Conservation (phyloP, 352 stramenopile genomes). For the Thalassiosira delicatula region DNA sequence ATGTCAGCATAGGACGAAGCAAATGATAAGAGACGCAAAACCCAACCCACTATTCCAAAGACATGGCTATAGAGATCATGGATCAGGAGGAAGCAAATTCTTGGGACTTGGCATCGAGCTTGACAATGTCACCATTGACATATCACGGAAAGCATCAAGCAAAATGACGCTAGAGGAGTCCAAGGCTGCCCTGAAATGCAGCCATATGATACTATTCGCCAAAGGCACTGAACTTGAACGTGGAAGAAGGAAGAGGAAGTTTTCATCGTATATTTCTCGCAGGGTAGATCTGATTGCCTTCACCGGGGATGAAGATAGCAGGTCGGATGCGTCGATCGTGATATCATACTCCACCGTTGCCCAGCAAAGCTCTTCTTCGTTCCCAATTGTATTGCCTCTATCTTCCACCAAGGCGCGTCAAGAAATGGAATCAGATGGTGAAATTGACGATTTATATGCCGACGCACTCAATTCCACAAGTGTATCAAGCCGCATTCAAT, state of each 20-base stretch:
- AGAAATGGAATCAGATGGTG: slow-evolving; percentile 73
- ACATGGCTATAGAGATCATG: slow-evolving; percentile 42
- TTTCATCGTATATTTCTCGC: slow-evolving; percentile 39
- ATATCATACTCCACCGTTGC: slow-evolving; percentile 11
- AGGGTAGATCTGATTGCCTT: slow-evolving; percentile 46
- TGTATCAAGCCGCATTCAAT: slow-evolving; percentile 14
- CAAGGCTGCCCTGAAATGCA: slow-evolving; percentile 35
- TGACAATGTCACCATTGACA: slow-evolving; percentile 40
- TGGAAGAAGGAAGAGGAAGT: slow-evolving; percentile 27
- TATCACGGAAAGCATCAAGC: slow-evolving; percentile 31
- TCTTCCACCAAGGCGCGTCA: slow-evolving; percentile 79
- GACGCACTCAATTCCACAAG: slow-evolving; percentile 13
- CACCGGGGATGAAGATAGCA: slow-evolving; percentile 35
- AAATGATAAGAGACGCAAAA: not conserved
- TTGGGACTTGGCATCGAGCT: slow-evolving; percentile 47
- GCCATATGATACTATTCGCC: slow-evolving; percentile 44
- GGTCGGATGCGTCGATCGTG: slow-evolving; percentile 28
- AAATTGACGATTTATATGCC: slow-evolving; percentile 42
- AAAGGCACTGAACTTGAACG: slow-evolving; percentile 36
- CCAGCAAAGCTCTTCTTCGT: slow-evolving; percentile 12
- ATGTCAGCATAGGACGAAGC: slow-evolving; percentile 15
- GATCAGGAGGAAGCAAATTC: slow-evolving; percentile 19
- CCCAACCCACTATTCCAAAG: slow-evolving; percentile 38
- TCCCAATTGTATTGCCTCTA: slow-evolving; percentile 73
- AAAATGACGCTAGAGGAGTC: slow-evolving; percentile 18